A percentile compares a stretch with the other conserved stretches of the same genome.
Evolutionary conservation across 129 eudicot species (phyloP).

Genomic region (Artemisia annua): DNA sequence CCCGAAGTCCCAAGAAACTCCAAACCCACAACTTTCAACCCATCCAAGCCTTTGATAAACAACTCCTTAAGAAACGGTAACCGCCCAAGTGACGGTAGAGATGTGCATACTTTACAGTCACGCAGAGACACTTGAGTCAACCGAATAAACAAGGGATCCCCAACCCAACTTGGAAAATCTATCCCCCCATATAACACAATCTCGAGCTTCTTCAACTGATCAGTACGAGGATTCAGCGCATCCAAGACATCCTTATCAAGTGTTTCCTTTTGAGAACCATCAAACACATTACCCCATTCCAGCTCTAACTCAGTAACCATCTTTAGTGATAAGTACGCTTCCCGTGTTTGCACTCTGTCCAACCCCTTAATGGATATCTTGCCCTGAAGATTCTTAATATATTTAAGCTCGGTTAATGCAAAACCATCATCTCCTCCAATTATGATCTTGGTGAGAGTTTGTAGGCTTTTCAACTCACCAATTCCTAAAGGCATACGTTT

Average conservation of each 20-base stretch:
- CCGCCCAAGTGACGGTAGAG: constrained; percentile 15
- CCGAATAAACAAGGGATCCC: background rate
- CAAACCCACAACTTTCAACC: constrained; percentile 3
- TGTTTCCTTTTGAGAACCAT: background rate
- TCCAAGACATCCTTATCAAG: background rate
- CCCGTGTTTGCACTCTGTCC: constrained; percentile 12
- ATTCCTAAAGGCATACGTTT: constrained; percentile 41
- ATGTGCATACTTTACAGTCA: background rate
- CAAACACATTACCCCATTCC: constrained; percentile 15
- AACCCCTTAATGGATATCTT: background rate
- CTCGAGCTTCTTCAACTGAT: background rate
- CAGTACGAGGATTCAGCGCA: no score
- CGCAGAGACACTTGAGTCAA: background rate
- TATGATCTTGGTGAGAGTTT: constrained; percentile 33
- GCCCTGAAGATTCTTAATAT: constrained; percentile 17
- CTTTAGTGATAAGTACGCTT: constrained; percentile 19
- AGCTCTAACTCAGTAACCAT: constrained; percentile 13
- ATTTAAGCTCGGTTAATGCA: constrained; percentile 17
- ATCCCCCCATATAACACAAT: constrained; percentile 12
- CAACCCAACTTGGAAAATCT: constrained; percentile 21
- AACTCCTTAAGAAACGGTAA: constrained; percentile 14
- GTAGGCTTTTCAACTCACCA: constrained; percentile 23
- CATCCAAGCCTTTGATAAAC: constrained; percentile 4
- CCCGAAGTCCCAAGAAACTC: constrained; percentile 10
- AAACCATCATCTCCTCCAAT: constrained; percentile 27